A percentile compares a stretch with the other conserved stretches of the same genome.
Evolutionary conservation across 768 basidiomycete genomes (phyloP).

Genomic region (Tulasnella sp.): DNA sequence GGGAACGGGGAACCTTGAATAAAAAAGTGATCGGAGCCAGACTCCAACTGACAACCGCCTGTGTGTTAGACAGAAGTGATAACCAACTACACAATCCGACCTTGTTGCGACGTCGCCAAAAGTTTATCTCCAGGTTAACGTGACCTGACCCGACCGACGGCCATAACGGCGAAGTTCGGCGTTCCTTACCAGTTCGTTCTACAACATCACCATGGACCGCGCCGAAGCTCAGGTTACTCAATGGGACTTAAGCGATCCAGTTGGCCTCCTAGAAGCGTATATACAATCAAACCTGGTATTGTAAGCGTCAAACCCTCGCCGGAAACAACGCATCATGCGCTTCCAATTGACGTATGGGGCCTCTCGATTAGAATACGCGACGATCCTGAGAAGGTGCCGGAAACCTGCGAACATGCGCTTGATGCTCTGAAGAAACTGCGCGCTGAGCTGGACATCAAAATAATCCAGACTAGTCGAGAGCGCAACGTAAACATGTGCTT

Average conservation of each 20-base stretch:
- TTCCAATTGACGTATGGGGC: too few relatives aligned
- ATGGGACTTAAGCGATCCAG: background rate
- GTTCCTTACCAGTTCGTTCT: background rate
- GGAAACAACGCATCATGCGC: too few relatives aligned
- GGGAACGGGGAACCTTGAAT: background rate
- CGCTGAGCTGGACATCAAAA: background rate
- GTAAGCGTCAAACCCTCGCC: background rate
- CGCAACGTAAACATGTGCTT: background rate
- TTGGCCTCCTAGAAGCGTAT: background rate
- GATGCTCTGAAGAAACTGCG: background rate
- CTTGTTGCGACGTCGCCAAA: too few relatives aligned
- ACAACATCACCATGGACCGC: background rate
- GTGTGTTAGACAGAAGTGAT: slow-evolving; percentile 15
- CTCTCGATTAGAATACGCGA: too few relatives aligned
- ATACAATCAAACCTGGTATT: background rate
- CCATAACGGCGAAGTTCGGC: background rate
- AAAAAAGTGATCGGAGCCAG: slow-evolving; percentile 7
- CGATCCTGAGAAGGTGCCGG: too few relatives aligned
- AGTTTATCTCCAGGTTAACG: too few relatives aligned
- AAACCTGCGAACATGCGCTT: too few relatives aligned
- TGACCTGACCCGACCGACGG: background rate
- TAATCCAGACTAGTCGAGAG: background rate
- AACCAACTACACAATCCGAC: slow-evolving; percentile 13
- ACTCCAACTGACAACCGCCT: slow-evolving; percentile 13
- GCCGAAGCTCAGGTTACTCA: background rate